Evolutionary conservation across 1,139 yeast species (phyloP), one percentile per base, ranked within the genome.

Genomic region (Nakaseomyces sp.): DNA sequence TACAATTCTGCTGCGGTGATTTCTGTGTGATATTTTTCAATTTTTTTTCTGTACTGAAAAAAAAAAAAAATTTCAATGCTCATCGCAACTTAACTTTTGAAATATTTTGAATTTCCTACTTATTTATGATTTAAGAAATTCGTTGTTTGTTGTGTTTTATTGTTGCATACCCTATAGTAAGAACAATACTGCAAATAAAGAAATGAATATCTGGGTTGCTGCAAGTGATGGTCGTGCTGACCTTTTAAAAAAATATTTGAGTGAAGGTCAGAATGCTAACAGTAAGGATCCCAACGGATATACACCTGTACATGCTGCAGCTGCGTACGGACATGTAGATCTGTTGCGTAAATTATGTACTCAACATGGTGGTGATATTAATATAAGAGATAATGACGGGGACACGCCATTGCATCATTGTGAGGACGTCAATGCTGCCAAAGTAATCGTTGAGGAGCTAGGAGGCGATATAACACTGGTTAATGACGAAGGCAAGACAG

Each of bases 241-340:
- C 3, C 60, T 71, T 9, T 96, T 91, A 12, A 74, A 77, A 51
- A 58, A 71, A 9, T 69, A 71, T 46, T 65, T 91, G 12, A 41
- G 43, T 16, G 67, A 65, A 4, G 60, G 73, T 0, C 72, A 70
- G 50, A 70, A 79, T 1, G 76, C 96, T 2, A 81, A 86, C 57
- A 74, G 81, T 16, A 78, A 81, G 52, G 98, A 91, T 61, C 83
- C 87, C 1, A 87, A 88, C 57, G 98, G 98, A 0, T 91, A 91
- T 64, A 89, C 97, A 0, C 94, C 97, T 10, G 73, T 91, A 24
- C 98, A 91, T 63, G 98, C 98, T 0, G 96, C 97, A 3, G 94
- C 94, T 3, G 83, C 96, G 1, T 91, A 91, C 61, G 93, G 93
- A 5, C 91, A 91, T 58, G 56, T 68, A 7, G 88, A 81, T 8